Base-by-base conservation (phyloP, 768 basidiomycete genomes). In the Leccinum fibrillosum region DNA sequence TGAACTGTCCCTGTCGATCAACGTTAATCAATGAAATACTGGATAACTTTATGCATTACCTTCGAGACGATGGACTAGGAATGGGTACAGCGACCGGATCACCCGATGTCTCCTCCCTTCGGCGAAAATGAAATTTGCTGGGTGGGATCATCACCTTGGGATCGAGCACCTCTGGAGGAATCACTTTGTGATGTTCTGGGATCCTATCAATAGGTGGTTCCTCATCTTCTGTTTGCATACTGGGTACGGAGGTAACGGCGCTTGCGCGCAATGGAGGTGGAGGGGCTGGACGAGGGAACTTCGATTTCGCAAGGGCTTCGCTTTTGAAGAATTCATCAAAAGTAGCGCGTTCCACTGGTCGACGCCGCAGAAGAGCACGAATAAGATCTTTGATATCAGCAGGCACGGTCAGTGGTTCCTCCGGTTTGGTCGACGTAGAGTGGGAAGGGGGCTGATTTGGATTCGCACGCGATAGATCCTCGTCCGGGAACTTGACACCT, bases 271-370 rank as follows among this genome's bases (percentile, higher is more conserved):
- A 62, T 17, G 59, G 35, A 52, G 55, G 45, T 62, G 66, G 25
- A 13, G 63, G 52, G 17, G 37, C 56, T 7, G 85, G 83, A 48
- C 85, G 76, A 6, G 87, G 85, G 66, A 92, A 92, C 74, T 88
- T 92, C 39, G 83, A 87, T 69, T 88, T 90, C 26, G 81, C 86
- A 63, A 90, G 77, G 35, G 88, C 94, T 32, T 80, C 81, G 62
- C 90, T 92, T 53, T 80, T 79, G 70, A 99, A 99, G 75, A 97
- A 98, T 44, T 94, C 92, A 12, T 95, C 91, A 59, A 95, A 99
- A 56, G 81, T 86, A 23, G 92, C 88, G 2, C 96, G 81, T 69
- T 97, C 91, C 0, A 79, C 81, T 0, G 97, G 94, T 42, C 86
- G 84, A 28, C 92, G 85, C 72, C 89, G 92, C 51, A 99, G 77